Evolutionary conservation across 306 rosid species (phyloP).

Genomic region (Cicer pinnatifidum): DNA sequence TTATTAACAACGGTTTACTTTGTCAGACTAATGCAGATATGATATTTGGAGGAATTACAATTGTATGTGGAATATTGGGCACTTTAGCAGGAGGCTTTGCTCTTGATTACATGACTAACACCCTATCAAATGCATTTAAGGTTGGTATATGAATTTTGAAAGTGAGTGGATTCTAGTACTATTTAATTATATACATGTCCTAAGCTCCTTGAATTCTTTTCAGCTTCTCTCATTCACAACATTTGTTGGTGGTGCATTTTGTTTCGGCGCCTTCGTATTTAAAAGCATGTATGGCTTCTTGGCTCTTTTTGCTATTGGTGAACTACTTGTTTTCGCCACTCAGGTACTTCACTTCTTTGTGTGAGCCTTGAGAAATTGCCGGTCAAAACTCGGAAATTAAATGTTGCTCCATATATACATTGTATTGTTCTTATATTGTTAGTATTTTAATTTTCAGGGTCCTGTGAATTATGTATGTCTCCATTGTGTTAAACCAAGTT

Average conservation of each 20-base stretch:
- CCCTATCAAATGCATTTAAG: conserved; percentile 92
- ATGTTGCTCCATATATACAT: not conserved
- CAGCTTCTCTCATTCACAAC: conserved; percentile 81
- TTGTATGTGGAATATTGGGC: conserved; percentile 83
- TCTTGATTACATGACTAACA: conserved; percentile 65
- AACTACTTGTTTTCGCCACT: conserved; percentile 79
- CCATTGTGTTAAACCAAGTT: conserved; percentile 77
- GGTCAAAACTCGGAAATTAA: conserved; percentile 5
- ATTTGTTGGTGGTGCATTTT: conserved; percentile 68
- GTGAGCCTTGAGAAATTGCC: not conserved
- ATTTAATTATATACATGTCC: conserved; percentile 28
- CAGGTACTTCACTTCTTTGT: conserved; percentile 62
- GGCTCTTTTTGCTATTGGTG: conserved; percentile 76
- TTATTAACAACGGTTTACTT: conserved; percentile 44
- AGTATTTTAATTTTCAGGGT: conserved; percentile 56
- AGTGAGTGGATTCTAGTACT: conserved; percentile 10
- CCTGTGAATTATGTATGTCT: conserved; percentile 87
- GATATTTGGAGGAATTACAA: conserved; percentile 88
- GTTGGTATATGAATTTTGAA: conserved; percentile 51
- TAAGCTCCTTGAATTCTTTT: conserved; percentile 30
- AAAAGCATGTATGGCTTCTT: conserved; percentile 73
- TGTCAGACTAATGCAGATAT: conserved; percentile 83
- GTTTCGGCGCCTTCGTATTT: conserved; percentile 74
- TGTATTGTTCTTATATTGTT: conserved; percentile 21
- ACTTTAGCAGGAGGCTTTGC: conserved; percentile 77